A percentile compares a stretch with the other conserved stretches of the same genome.
Evolutionary conservation across 2,329 filamentous ascomycete species (phyloP).

Genomic region (Xylaria digitata): DNA sequence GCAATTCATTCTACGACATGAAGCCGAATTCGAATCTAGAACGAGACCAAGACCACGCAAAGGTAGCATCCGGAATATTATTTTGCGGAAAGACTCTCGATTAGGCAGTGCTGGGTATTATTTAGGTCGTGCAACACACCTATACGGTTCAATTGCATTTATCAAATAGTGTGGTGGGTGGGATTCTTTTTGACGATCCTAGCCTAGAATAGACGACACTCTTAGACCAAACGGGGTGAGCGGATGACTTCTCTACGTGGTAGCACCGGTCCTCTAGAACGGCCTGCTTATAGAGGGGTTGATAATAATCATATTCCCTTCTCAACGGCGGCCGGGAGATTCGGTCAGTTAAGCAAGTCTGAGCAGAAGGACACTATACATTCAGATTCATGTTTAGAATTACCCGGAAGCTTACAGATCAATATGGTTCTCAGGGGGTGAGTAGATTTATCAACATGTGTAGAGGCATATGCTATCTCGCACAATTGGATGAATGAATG

Average conservation of each 20-base stretch:
- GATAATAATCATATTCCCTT: constrained; percentile 24
- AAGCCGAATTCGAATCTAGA: neutral
- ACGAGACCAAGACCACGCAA: neutral
- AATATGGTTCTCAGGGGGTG: constrained; percentile 36
- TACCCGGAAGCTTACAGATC: neutral
- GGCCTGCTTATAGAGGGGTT: constrained; percentile 26
- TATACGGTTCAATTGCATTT: constrained; percentile 23
- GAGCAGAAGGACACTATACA: neutral
- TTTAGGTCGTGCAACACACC: constrained; percentile 18
- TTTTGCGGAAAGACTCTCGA: constrained; percentile 12
- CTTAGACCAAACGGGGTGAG: constrained; percentile 24
- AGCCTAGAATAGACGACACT: constrained; percentile 31
- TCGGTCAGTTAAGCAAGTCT: constrained; percentile 2
- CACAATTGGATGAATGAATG: neutral
- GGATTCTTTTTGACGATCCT: constrained; percentile 26
- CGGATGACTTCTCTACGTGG: constrained; percentile 17
- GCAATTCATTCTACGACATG: neutral
- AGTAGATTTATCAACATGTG: constrained; percentile 6
- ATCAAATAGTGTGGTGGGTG: constrained; percentile 31
- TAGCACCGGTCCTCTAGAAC: constrained; percentile 17
- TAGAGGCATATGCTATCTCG: neutral
- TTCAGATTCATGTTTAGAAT: constrained; percentile 2
- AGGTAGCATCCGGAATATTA: constrained; percentile 6
- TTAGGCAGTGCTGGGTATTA: constrained; percentile 12
- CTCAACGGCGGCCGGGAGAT: constrained; percentile 15